phyloP scores from a whole-genome alignment of 1,284 basidiomycete species.

The Meira nashicola region DNA sequence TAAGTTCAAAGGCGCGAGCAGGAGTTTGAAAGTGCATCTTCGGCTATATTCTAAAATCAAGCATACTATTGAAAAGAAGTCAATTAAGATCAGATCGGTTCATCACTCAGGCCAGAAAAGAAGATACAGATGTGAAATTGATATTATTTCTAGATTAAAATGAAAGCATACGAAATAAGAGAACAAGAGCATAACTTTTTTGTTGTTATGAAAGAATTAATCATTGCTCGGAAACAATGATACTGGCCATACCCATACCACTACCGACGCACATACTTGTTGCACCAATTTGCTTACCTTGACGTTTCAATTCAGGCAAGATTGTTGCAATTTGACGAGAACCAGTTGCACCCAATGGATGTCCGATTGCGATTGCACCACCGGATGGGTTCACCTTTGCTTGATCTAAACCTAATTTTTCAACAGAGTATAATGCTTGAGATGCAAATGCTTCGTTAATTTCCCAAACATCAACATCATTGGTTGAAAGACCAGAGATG shows the following conservation, averaged over 20 bases:
- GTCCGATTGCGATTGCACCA: slow-evolving; percentile 56
- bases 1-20: too few relatives aligned
- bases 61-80: too few relatives aligned
- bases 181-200: too few relatives aligned
- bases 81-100: too few relatives aligned
- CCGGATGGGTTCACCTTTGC: slow-evolving; percentile 57
- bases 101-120: too few relatives aligned
- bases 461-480: slow-evolving; percentile 77
- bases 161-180: too few relatives aligned
- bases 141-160: too few relatives aligned
- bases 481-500: slow-evolving; percentile 62
- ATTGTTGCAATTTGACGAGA: slow-evolving; percentile 79
- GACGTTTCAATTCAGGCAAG: slow-evolving; percentile 69
- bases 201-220: not conserved
- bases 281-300: slow-evolving; percentile 59
- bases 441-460: slow-evolving; percentile 59
- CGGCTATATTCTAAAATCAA: too few relatives aligned
- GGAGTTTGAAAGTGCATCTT: too few relatives aligned
- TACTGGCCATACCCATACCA: slow-evolving; percentile 72
- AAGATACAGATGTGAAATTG: too few relatives aligned
- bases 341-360: slow-evolving; percentile 62
- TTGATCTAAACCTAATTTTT: slow-evolving; percentile 54
- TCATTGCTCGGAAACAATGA: slow-evolving; percentile 69
- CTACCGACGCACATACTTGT: slow-evolving; percentile 63
- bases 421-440: slow-evolving; percentile 61